Percentiles rank a stretch among this genome's conserved stretches.
Conservation (phyloP, 176 grass and related monocot genomes). For the Musa acuminata region DNA sequence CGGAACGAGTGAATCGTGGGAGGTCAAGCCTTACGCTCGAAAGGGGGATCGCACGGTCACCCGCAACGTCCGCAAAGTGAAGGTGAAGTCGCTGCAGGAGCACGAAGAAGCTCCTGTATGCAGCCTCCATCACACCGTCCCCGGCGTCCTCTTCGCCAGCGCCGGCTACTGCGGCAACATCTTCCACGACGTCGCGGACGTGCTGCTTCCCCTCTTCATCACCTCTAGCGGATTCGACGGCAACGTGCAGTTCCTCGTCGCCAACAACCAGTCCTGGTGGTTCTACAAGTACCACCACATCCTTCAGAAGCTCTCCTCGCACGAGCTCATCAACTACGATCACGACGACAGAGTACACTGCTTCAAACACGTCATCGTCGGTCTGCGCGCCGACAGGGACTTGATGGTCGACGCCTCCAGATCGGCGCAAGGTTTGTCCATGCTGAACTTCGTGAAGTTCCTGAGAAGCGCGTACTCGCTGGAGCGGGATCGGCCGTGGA, state of each 20-base stretch:
- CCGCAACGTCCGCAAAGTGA: slow-evolving; percentile 40
- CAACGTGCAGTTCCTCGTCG: slow-evolving; percentile 50
- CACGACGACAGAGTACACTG: slow-evolving; percentile 53
- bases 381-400: slow-evolving; percentile 49
- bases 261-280: slow-evolving; percentile 45
- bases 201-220: slow-evolving; percentile 65
- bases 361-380: slow-evolving; percentile 52
- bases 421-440: slow-evolving; percentile 33
- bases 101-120: slow-evolving; percentile 31
- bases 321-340: slow-evolving; percentile 48
- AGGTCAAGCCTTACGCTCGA: slow-evolving; percentile 64
- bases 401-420: slow-evolving; percentile 43
- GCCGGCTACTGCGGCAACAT: slow-evolving; percentile 49
- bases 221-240: slow-evolving; percentile 50
- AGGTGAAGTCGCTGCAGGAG: slow-evolving; percentile 10
- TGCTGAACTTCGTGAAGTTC: slow-evolving; percentile 54
- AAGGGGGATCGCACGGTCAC: slow-evolving; percentile 53
- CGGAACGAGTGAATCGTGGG: slow-evolving; percentile 37
- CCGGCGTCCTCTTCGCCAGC: slow-evolving; percentile 42
- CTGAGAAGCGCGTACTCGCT: slow-evolving; percentile 45
- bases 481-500: slow-evolving; percentile 21
- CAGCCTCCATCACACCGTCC: slow-evolving; percentile 35
- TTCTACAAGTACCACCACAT: slow-evolving; percentile 37
- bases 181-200: slow-evolving; percentile 65
- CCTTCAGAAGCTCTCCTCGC: slow-evolving; percentile 44